phyloP scores from a whole-genome alignment of 2,329 filamentous ascomycete species.

The Aspergillus candidus region DNA sequence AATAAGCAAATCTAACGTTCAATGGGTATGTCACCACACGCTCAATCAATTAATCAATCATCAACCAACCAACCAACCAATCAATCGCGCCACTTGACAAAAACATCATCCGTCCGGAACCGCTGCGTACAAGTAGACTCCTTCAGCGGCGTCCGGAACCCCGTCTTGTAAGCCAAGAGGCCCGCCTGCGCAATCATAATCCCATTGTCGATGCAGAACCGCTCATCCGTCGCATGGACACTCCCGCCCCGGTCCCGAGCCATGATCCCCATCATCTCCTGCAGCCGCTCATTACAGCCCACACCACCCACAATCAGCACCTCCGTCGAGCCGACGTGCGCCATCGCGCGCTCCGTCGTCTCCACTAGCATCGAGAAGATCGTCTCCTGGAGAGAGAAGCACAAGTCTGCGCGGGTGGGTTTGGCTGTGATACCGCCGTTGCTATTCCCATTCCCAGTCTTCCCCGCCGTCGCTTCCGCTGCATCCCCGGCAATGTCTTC shows the following conservation, averaged over 20 bases:
- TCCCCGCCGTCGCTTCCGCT: slow-evolving; percentile 15
- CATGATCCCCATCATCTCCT: slow-evolving; percentile 99
- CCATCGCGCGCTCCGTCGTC: slow-evolving; percentile 97
- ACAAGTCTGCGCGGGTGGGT: slow-evolving; percentile 72
- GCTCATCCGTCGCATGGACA: slow-evolving; percentile 91
- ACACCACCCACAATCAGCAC: slow-evolving; percentile 95
- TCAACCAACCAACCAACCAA: background rate
- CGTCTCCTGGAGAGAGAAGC: slow-evolving; percentile 92
- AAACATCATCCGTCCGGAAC: slow-evolving; percentile 76
- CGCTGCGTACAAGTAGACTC: slow-evolving; percentile 81
- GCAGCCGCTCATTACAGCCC: slow-evolving; percentile 86
- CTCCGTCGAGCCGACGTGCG: slow-evolving; percentile 84
- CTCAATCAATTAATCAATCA: slow-evolving; percentile 1
- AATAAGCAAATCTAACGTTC: background rate
- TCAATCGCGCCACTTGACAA: slow-evolving; percentile 69
- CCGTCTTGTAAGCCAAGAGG: slow-evolving; percentile 74
- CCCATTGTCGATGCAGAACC: slow-evolving; percentile 98
- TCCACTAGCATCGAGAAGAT: slow-evolving; percentile 96
- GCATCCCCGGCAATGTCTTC: slow-evolving; percentile 48
- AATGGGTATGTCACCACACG: slow-evolving; percentile 3
- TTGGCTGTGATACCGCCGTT: slow-evolving; percentile 21
- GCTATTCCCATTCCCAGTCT: slow-evolving; percentile 28
- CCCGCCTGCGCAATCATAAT: slow-evolving; percentile 99
- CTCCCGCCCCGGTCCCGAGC: slow-evolving; percentile 79
- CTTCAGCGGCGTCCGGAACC: slow-evolving; percentile 67